Percentiles rank a stretch among this genome's conserved stretches.
phyloP scores from a whole-genome alignment of 1,284 basidiomycete species.

The Moesziomyces globuligerus region DNA sequence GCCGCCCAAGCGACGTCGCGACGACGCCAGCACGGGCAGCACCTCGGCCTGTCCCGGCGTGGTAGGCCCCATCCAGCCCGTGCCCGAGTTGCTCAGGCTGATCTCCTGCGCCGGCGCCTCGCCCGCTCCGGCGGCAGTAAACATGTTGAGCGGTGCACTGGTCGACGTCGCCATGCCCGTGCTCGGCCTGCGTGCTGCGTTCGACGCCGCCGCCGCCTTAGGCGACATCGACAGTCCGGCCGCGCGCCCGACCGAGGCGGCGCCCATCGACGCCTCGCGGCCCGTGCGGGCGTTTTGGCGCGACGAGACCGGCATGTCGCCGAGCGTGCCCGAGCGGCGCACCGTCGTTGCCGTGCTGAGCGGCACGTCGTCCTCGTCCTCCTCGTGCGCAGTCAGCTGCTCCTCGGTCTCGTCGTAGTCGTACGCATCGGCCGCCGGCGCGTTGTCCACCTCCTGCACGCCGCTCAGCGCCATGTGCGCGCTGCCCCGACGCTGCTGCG shows the following conservation, averaged over 20 bases:
- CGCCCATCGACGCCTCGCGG: constrained; percentile 25
- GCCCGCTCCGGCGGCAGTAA: constrained; percentile 14
- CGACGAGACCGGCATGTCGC: constrained; percentile 38
- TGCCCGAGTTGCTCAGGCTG: constrained; percentile 25
- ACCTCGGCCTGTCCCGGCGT: constrained; percentile 46
- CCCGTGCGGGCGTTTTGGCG: constrained; percentile 10
- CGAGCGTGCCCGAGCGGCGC: constrained; percentile 43
- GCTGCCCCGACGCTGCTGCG: constrained; percentile 31
- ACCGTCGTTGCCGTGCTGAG: constrained; percentile 27
- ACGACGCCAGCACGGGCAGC: constrained; percentile 24
- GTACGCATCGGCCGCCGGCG: constrained; percentile 13
- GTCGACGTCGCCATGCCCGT: constrained; percentile 41
- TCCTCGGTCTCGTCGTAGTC: constrained; percentile 30
- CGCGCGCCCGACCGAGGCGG: constrained; percentile 44
- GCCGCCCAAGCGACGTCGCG: constrained; percentile 37
- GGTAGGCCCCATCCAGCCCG: constrained; percentile 41
- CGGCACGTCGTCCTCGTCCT: constrained; percentile 14
- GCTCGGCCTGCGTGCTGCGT: constrained; percentile 17
- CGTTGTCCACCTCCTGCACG: constrained; percentile 27
- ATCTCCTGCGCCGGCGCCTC: constrained; percentile 22
- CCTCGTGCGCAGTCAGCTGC: constrained; percentile 21
- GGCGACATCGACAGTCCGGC: constrained; percentile 46
- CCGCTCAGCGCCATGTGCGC: constrained; percentile 28
- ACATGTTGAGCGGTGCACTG: constrained; percentile 44
- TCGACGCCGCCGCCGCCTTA: constrained; percentile 14